A percentile compares a stretch with the other conserved stretches of the same genome.
phyloP scores from a whole-genome alignment of 805 yeast genomes.

The Wickerhamiella cacticola region DNA sequence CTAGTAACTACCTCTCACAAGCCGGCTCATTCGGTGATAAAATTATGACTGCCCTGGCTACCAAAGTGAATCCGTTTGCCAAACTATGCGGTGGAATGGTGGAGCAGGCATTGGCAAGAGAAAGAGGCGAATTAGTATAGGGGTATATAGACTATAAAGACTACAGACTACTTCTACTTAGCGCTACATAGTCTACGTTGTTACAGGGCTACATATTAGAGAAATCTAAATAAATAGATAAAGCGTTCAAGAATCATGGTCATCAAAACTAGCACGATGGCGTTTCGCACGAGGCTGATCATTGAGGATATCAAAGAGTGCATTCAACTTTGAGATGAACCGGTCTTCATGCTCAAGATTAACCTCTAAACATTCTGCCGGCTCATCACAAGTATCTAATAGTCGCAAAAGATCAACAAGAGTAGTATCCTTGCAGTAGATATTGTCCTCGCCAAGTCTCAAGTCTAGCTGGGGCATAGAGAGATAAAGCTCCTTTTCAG shows the following conservation, averaged over 20 bases:
- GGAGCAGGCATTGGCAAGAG: constrained; percentile 13
- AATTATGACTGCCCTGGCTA: constrained; percentile 23
- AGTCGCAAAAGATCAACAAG: constrained; percentile 20
- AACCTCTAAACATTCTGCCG: constrained; percentile 13
- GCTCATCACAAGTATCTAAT: constrained; percentile 17
- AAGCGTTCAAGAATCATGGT: neutral
- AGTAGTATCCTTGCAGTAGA: constrained; percentile 21
- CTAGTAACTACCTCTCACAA: constrained; percentile 23
- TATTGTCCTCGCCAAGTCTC: constrained; percentile 23
- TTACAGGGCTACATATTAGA: no score
- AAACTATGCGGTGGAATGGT: constrained; percentile 29
- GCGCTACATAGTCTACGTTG: no score
- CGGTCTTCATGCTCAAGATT: constrained; percentile 15
- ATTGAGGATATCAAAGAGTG: constrained; percentile 16
- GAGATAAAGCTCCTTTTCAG: constrained; percentile 19
- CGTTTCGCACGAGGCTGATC: constrained; percentile 13
- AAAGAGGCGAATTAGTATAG: no score
- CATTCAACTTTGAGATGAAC: constrained; percentile 20
- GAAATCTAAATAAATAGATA: neutral
- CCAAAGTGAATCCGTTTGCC: constrained; percentile 28
- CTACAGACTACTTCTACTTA: no score
- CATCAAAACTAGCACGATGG: neutral
- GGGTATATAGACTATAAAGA: no score
- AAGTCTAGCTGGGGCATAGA: constrained; percentile 20
- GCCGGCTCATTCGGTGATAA: constrained; percentile 28